Conservation (phyloP, 2,329 filamentous ascomycete genomes). For the Rutstroemia sp. region DNA sequence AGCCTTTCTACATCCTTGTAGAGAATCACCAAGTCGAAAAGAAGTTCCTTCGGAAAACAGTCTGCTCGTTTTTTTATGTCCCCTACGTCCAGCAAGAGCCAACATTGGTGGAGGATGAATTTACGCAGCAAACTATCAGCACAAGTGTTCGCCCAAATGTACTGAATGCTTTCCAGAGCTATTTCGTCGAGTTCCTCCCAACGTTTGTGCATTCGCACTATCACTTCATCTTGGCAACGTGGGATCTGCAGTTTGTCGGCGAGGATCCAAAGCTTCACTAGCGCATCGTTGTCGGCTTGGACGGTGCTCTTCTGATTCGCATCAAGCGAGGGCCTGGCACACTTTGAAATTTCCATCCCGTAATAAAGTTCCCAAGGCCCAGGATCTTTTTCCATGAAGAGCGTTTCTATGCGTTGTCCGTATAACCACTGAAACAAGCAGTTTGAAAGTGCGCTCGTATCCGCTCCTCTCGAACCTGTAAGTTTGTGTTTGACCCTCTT, state of each 20-base stretch:
- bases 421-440: constrained; percentile 9
- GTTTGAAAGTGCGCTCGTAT: background rate
- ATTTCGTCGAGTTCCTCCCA: background rate
- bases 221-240: constrained; percentile 3
- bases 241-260: constrained; percentile 9
- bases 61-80: too few relatives aligned
- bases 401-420: background rate
- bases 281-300: background rate
- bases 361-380: too few relatives aligned
- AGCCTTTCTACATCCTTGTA: too few relatives aligned
- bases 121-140: too few relatives aligned
- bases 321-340: too few relatives aligned
- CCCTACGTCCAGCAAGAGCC: too few relatives aligned
- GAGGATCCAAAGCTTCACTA: constrained; percentile 10
- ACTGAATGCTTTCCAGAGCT: background rate
- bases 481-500: constrained; percentile 4
- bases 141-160: background rate
- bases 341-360: too few relatives aligned
- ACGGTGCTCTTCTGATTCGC: too few relatives aligned
- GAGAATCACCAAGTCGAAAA: too few relatives aligned
- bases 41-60: too few relatives aligned
- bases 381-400: too few relatives aligned
- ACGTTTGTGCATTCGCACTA: background rate
- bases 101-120: too few relatives aligned
- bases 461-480: constrained; percentile 1